Evolutionary conservation across 2,329 filamentous ascomycete species (phyloP), one percentile per base, ranked within the genome.

Genomic region (Xylariaceae sp.): DNA sequence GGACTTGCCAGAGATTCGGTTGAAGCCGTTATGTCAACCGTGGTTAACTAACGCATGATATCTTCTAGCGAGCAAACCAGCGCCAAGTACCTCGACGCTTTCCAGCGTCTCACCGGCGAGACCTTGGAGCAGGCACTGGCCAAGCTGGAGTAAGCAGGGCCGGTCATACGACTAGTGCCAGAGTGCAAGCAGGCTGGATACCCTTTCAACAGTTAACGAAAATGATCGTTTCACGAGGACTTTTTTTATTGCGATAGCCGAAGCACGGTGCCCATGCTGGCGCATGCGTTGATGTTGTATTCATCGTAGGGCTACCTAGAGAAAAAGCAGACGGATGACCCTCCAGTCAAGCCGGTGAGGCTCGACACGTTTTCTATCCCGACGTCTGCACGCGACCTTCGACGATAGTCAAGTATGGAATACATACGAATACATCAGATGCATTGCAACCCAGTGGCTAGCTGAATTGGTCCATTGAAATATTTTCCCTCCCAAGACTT

Each of bases 31-130:
- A 1, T 23, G 23, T 41, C 1, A 34, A 17, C 18, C 17, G 41
- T 13, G 5, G 41, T 23, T 30, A 23, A 17, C 52, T 62, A 54
- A 60, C 55, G 18, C 9, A 15, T 47, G 9, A 5, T 45, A 30
- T 45, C 6, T 53, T 2, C 51, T 30, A 62, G 61, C 45, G 50
- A 48, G 15, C 60, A 55, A 51, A 64, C 62, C 10, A 63, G 62
- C 48, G 60, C 62, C 30, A 64, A 64, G 47, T 64, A 64, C n/a
- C 60, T 61, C 17, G 63, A 64, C 23, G 61, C 61, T 17, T 64
- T 64, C 35, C 53, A 64, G 18, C 56, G 56, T 4, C 62, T 64
- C 6, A 63, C 61, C 6, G 61, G 62, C 39, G 58, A 61, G 51
- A 61, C 60, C 5, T 52, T 63, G 49, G 58, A 61, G 13, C 53